A percentile compares a stretch with the other conserved stretches of the same genome.
Conservation (phyloP, 169 alveolate species). For the Eimeria maxima region DNA sequence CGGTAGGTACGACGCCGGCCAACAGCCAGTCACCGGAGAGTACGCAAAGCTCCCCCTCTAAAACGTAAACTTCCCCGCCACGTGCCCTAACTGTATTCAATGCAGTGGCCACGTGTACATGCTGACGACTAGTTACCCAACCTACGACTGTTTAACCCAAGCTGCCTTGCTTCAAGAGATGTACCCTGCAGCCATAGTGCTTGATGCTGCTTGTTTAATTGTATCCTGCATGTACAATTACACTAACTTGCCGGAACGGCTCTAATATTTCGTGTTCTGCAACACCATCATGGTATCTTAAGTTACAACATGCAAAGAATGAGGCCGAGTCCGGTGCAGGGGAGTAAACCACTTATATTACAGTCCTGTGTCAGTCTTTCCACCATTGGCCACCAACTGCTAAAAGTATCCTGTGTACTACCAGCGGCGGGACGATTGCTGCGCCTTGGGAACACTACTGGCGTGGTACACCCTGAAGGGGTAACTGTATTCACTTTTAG, state of each 20-base stretch:
- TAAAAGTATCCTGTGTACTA: not conserved
- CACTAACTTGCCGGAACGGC: not conserved
- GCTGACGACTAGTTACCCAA: not conserved
- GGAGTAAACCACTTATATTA: not conserved
- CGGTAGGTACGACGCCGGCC: not conserved
- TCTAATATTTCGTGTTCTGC: not conserved
- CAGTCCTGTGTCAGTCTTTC: not conserved
- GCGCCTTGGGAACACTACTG: not conserved
- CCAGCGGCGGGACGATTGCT: not conserved
- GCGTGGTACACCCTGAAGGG: not conserved
- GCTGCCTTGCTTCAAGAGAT: not conserved
- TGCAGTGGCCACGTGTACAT: not conserved
- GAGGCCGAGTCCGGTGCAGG: not conserved
- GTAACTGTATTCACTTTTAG: not conserved
- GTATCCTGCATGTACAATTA: not conserved
- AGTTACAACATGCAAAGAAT: not conserved
- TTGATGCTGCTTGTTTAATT: not conserved
- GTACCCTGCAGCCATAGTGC: not conserved
- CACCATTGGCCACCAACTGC: not conserved
- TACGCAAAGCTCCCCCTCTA: not conserved
- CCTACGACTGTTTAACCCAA: too few relatives aligned
- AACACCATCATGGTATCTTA: not conserved
- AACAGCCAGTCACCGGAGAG: not conserved
- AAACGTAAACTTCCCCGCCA: not conserved
- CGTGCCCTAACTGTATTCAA: too few relatives aligned